Conservation (phyloP, 805 yeast genomes). For the Crinitomyces ghanaensis region DNA sequence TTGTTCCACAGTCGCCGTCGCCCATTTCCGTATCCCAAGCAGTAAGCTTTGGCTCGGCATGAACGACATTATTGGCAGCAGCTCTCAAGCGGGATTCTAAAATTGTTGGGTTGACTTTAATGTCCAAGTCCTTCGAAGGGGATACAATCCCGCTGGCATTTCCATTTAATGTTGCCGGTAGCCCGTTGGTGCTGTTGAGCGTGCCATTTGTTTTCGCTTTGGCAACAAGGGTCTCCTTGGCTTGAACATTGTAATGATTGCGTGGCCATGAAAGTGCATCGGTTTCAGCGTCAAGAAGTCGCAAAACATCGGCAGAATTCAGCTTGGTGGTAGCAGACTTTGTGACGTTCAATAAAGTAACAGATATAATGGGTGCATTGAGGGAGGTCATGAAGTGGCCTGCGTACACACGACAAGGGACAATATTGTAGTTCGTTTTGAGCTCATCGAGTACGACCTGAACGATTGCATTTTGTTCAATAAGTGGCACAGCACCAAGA, state of each 20-base stretch:
- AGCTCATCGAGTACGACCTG: slow-evolving; percentile 42
- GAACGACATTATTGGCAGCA: slow-evolving; percentile 30
- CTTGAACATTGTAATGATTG: slow-evolving; percentile 30
- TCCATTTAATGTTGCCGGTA: too few species aligned
- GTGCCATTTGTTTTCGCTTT: too few species aligned
- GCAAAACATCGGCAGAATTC: slow-evolving; percentile 31
- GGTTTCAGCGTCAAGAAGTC: slow-evolving; percentile 57
- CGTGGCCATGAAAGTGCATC: slow-evolving; percentile 71
- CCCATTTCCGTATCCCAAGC: slow-evolving; percentile 79
- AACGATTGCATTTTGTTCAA: slow-evolving; percentile 64
- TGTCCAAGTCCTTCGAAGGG: too few species aligned
- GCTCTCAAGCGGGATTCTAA: slow-evolving; percentile 21
- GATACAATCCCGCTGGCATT: too few species aligned
- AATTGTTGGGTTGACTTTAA: slow-evolving; percentile 18
- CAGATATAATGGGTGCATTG: slow-evolving; percentile 81
- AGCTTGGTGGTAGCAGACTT: slow-evolving; percentile 30
- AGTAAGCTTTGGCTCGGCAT: slow-evolving; percentile 71
- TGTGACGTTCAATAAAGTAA: slow-evolving; percentile 63
- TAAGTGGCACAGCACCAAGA: slow-evolving; percentile 75
- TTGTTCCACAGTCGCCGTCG: slow-evolving; percentile 94
- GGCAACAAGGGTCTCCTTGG: too few species aligned
- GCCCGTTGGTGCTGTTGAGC: too few species aligned
- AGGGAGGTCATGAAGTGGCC: slow-evolving; percentile 81
- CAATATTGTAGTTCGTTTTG: slow-evolving; percentile 35
- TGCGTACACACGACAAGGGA: slow-evolving; percentile 55